Evolutionary conservation across 2,329 filamentous ascomycete species (phyloP), one percentile per base, ranked within the genome.

Genomic region (Apiospora pterosperma): DNA sequence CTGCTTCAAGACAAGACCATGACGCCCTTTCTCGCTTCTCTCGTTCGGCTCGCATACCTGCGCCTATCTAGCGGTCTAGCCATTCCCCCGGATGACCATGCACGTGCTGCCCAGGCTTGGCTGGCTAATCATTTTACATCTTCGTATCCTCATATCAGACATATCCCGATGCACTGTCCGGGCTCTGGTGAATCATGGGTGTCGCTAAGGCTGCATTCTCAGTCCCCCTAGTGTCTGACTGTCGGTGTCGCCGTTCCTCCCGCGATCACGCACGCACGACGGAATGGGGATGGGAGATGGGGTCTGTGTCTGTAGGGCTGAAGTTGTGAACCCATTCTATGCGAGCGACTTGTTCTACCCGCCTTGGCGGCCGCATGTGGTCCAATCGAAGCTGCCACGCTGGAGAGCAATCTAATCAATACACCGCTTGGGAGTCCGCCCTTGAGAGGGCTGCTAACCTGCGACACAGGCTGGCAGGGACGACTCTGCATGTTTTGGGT

Each of bases 41-140:
- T 52, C 21, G 25, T 36, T 39, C 31, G 21, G 34, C 62, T 34
- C 48, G 62, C 39, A 48, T 39, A 44, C 58, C 58, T 64, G 62
- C 36, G 62, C 62, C 62, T 64, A 60, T 61, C 55, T 64, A 58
- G 62, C 62, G 62, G 62, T 64, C 62, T 64, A 41, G 62, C 62
- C 61, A 23, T 34, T 36, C 25, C 5, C 31, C 61, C 31, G 34
- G n/a, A 52, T 62, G 61, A 42, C 59, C 38, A 62, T 62, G 19
- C 16, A 55, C 7, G 48, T 34, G 16, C 48, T 52, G 44, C 44
- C 44, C 4, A 28, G 44, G 23, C 44, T 34, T 55, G 25, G 25
- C 48, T 31, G 48, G 48, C 48, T 34, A 55, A 55, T 55, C 28
- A 55, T 55, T 28, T 55, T 55, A 55, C 48, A 55, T 55, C 16